Percentiles rank a stretch among this genome's conserved stretches.
phyloP scores from a whole-genome alignment of 345 rosid species.

The Hevea brasiliensis region DNA sequence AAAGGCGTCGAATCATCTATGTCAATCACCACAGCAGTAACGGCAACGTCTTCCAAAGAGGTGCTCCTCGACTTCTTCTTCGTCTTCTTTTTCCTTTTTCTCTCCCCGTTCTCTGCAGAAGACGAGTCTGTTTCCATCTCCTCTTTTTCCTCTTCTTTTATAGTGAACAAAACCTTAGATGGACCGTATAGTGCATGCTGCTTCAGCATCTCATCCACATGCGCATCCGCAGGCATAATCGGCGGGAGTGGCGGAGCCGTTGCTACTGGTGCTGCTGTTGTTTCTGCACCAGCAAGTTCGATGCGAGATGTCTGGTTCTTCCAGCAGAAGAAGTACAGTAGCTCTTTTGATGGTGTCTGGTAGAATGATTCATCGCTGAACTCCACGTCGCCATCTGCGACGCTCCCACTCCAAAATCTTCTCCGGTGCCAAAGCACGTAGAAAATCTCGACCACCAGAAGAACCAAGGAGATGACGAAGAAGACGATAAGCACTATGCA shows the following conservation, averaged over 20 bases:
- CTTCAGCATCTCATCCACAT: conserved; percentile 35
- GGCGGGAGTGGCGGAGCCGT: conserved; percentile 24
- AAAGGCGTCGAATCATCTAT: conserved; percentile 54
- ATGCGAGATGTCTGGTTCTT: conserved; percentile 51
- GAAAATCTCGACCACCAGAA: conserved; percentile 38
- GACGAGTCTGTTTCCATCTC: conserved; percentile 17
- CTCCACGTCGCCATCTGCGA: conserved; percentile 19
- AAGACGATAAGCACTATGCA: conserved; percentile 40
- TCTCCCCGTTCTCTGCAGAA: background rate
- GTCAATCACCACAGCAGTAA: conserved; percentile 2
- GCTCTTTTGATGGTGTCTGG: conserved; percentile 62
- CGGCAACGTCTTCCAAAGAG: conserved; percentile 7
- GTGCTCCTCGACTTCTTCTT: conserved; percentile 1
- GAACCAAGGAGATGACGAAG: conserved; percentile 43
- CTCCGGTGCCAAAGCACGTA: conserved; percentile 57
- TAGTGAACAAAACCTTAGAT: conserved; percentile 63
- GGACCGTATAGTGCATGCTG: conserved; percentile 48
- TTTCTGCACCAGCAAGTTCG: conserved; percentile 33
- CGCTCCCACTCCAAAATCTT: conserved; percentile 35
- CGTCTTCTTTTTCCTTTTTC: background rate
- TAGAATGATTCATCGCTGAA: conserved; percentile 8
- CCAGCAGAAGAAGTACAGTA: conserved; percentile 73
- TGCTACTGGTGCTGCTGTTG: background rate
- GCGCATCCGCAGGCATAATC: conserved; percentile 7
- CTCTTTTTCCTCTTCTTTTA: conserved; percentile 67